phyloP scores from a whole-genome alignment of 257 asterid genomes.

The Solanum pimpinellifolium region DNA sequence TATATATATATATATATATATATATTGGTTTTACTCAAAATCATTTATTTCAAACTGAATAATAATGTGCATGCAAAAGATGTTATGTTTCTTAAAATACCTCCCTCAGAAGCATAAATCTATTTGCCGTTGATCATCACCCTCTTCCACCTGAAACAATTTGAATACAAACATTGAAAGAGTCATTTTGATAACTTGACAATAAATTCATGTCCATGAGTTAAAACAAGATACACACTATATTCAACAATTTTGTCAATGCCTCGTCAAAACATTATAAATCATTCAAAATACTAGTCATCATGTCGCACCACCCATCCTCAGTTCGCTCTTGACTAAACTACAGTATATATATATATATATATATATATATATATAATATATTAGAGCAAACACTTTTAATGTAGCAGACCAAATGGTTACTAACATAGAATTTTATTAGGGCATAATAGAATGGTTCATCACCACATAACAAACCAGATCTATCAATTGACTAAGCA shows the following conservation, averaged over 20 bases:
- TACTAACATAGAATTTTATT: no score
- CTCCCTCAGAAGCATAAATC: neutral
- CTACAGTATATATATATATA: no score
- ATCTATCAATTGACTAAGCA: neutral
- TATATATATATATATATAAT: no score
- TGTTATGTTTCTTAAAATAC: neutral
- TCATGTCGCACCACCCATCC: neutral
- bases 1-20: no score
- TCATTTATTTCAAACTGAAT: neutral
- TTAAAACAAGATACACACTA: neutral
- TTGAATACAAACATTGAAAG: neutral
- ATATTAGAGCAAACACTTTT: no score
- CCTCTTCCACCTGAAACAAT: neutral
- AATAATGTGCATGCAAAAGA: neutral
- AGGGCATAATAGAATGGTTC: no score
- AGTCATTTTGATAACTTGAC: neutral
- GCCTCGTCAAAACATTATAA: neutral
- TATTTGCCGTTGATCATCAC: neutral
- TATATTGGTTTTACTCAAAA: neutral
- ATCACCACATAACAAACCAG: neutral
- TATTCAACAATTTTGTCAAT: neutral
- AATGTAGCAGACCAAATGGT: no score
- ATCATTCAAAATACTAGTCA: no score
- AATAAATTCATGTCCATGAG: neutral
- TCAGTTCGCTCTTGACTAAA: no score